A percentile compares a stretch with the other conserved stretches of the same genome.
These are phyloP conservation scores for Endogone sp. DNA, from an alignment of 192 early-diverging fungal species.

Conservation along the genomic window DNA sequence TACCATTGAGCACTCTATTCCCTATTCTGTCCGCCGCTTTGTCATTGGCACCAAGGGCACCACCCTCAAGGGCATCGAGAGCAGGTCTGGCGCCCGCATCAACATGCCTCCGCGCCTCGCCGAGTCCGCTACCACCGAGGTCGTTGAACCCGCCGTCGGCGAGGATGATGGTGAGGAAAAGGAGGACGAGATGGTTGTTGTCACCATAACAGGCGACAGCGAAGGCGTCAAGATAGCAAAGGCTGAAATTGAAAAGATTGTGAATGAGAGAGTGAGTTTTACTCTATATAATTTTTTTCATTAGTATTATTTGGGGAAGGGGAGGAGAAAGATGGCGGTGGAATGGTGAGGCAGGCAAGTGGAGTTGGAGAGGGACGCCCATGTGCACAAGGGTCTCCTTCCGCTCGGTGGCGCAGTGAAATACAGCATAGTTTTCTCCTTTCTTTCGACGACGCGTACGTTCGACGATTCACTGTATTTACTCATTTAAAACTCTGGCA, in stretches of 20 bases:
- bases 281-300: no score
- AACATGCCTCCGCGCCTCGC: conserved; percentile 57
- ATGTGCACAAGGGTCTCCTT: no score
- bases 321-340: no score
- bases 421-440: no score
- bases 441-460: no score
- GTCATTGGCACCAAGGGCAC: conserved; percentile 82
- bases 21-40: conserved; percentile 73
- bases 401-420: no score
- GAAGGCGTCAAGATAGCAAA: conserved; percentile 80
- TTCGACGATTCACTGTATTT: no score
- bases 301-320: no score
- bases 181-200: conserved; percentile 59
- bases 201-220: conserved; percentile 81
- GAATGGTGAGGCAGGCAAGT: no score
- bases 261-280: conserved; percentile 58
- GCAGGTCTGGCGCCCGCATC: conserved; percentile 71
- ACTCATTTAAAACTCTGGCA: no score
- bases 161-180: conserved; percentile 47
- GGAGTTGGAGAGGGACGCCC: no score
- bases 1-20: conserved; percentile 53
- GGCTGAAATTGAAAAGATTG: conserved; percentile 77
- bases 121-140: conserved; percentile 35
- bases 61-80: conserved; percentile 72
- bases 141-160: conserved; percentile 31